Conservation (phyloP, 106 monocot genomes). For the Vanilla planifolia region DNA sequence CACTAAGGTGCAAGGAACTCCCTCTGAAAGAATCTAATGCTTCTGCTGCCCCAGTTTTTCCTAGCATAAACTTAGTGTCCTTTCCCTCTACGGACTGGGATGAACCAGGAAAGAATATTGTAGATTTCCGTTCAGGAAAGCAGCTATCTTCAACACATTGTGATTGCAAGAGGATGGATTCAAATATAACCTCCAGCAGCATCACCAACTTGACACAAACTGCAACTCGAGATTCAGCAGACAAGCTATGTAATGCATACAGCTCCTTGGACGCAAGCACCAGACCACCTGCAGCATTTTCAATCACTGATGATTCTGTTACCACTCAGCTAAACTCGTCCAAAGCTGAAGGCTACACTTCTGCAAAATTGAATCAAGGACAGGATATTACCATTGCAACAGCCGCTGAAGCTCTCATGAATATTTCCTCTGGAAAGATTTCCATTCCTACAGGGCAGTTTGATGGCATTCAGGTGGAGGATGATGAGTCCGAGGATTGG, state of each 20-base stretch:
- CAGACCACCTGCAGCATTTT: constrained; percentile 1
- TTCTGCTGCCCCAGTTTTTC: too few relatives aligned
- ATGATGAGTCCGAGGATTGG: neutral
- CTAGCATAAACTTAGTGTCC: too few relatives aligned
- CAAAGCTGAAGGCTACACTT: neutral
- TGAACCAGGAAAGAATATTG: too few relatives aligned
- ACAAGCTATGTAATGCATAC: constrained; percentile 8
- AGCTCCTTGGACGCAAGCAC: neutral
- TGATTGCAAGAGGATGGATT: neutral
- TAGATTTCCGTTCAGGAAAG: too few relatives aligned
- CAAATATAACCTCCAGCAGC: neutral
- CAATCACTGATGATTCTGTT: constrained; percentile 1
- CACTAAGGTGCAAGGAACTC: too few relatives aligned
- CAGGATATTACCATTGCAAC: constrained; percentile 14
- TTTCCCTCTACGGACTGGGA: too few relatives aligned
- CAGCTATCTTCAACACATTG: too few relatives aligned
- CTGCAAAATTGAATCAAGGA: neutral
- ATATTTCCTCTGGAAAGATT: constrained; percentile 18
- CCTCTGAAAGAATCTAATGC: too few relatives aligned
- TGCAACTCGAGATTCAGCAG: neutral
- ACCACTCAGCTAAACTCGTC: neutral
- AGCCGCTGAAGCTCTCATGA: constrained; percentile 49
- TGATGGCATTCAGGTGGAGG: neutral
- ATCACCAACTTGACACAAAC: too few relatives aligned
- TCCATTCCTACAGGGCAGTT: neutral